Evolutionary conservation across 305 asterid species (phyloP).

Genomic region (Fraxinus dipetala): DNA sequence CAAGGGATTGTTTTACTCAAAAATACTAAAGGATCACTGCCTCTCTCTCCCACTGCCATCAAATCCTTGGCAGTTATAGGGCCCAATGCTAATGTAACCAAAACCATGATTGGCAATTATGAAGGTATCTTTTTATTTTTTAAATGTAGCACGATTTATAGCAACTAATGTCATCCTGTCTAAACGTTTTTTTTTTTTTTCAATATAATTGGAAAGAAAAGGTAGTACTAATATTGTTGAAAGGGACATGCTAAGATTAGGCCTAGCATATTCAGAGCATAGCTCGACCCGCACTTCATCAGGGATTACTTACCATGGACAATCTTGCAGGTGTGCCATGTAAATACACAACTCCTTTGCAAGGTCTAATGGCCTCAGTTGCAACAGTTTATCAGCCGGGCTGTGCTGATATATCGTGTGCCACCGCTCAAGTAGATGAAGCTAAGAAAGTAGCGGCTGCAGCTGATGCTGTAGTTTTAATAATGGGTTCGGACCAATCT

Average conservation of each 20-base stretch:
- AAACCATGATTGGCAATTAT: slow-evolving; percentile 76
- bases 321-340: slow-evolving; percentile 51
- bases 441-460: slow-evolving; percentile 52
- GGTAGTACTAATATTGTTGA: not conserved
- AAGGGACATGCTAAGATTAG: not conserved
- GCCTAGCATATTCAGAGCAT: not conserved
- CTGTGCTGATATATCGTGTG: slow-evolving; percentile 46
- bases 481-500: slow-evolving; percentile 67
- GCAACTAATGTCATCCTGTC: not conserved
- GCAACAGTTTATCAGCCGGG: slow-evolving; percentile 50
- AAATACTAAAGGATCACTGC: slow-evolving; percentile 58
- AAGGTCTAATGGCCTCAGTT: slow-evolving; percentile 47
- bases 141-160: not conserved
- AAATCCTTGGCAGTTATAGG: slow-evolving; percentile 76
- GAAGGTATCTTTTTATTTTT: slow-evolving; percentile 37
- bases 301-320: not conserved
- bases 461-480: slow-evolving; percentile 68
- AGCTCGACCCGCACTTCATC: not conserved
- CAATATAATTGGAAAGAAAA: not conserved
- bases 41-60: slow-evolving; percentile 48
- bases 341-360: slow-evolving; percentile 53
- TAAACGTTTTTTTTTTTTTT: not conserved
- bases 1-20: slow-evolving; percentile 81
- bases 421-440: slow-evolving; percentile 41
- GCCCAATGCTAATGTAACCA: slow-evolving; percentile 63